A percentile compares a stretch with the other conserved stretches of the same genome.
These are phyloP conservation scores for Chlamydomonas sphaeroides DNA, from an alignment of 139 green algal genomes.

Conservation along the genomic window DNA sequence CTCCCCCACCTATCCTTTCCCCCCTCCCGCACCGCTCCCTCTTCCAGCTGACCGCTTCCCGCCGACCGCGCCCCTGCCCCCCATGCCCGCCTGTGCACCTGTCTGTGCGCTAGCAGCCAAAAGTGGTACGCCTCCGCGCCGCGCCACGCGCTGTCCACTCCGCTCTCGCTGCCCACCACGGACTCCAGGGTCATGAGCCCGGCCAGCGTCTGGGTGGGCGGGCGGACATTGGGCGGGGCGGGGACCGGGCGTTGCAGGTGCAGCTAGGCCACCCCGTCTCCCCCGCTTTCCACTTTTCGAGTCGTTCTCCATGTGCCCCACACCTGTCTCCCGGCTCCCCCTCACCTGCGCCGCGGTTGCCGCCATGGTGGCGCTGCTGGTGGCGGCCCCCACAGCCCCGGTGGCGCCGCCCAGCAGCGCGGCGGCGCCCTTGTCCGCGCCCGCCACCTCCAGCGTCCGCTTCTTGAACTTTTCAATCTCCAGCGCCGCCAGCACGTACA, in stretches of 20 bases:
- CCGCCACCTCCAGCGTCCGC: slow-evolving; percentile 60
- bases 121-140: slow-evolving; percentile 88
- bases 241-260: no score
- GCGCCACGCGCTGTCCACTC: slow-evolving; percentile 72
- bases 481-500: slow-evolving; percentile 85
- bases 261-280: no score
- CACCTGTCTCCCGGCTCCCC: background rate
- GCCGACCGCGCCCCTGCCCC: no score
- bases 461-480: slow-evolving; percentile 74
- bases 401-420: slow-evolving; percentile 40
- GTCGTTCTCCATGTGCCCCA: no score
- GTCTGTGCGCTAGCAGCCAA: slow-evolving; percentile 79
- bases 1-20: background rate
- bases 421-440: slow-evolving; percentile 28
- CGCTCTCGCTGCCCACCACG: slow-evolving; percentile 15
- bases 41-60: no score
- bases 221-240: no score
- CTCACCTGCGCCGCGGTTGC: slow-evolving; percentile 44
- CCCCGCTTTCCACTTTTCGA: no score
- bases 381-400: background rate
- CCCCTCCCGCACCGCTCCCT: no score
- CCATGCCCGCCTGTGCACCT: no score
- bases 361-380: slow-evolving; percentile 45
- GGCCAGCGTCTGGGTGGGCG: slow-evolving; percentile 64
- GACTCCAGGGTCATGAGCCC: slow-evolving; percentile 79